Evolutionary conservation across 768 basidiomycete species (phyloP).

Genomic region (Russula foetens): DNA sequence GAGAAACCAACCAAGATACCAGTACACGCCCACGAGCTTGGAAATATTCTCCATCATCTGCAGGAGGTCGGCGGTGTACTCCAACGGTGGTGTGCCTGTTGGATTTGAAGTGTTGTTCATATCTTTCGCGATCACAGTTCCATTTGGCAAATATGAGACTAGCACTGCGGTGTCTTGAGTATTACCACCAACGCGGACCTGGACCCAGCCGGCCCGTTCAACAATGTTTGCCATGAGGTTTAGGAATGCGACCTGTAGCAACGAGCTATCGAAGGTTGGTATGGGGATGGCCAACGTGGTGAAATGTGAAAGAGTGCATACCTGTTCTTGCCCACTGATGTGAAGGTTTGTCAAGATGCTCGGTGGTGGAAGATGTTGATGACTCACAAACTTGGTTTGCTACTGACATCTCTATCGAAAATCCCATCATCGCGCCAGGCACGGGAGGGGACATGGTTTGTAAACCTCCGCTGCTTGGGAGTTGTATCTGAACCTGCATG

Average conservation of each 20-base stretch:
- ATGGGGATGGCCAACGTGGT: neutral
- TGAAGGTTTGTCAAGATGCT: neutral
- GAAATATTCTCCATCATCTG: conserved; percentile 58
- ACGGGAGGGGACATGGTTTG: conserved; percentile 34
- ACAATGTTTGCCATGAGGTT: conserved; percentile 68
- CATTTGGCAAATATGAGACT: conserved; percentile 41
- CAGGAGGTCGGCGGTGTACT: conserved; percentile 58
- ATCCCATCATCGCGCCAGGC: conserved; percentile 56
- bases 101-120: conserved; percentile 29
- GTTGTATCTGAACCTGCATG: conserved; percentile 36
- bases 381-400: conserved; percentile 56
- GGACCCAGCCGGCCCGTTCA: conserved; percentile 51
- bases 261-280: conserved; percentile 30
- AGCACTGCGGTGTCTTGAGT: conserved; percentile 59
- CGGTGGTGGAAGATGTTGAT: neutral
- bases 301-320: neutral
- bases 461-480: conserved; percentile 25
- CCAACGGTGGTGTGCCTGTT: conserved; percentile 62
- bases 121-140: conserved; percentile 48
- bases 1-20: conserved; percentile 45
- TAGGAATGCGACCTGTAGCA: conserved; percentile 55
- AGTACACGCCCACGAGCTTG: conserved; percentile 46
- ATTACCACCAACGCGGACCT: conserved; percentile 71
- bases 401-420: conserved; percentile 73
- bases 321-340: conserved; percentile 42